Percentiles rank a stretch among this genome's conserved stretches.
Conservation (phyloP, 306 rosid species). For the Fagus crenata region DNA sequence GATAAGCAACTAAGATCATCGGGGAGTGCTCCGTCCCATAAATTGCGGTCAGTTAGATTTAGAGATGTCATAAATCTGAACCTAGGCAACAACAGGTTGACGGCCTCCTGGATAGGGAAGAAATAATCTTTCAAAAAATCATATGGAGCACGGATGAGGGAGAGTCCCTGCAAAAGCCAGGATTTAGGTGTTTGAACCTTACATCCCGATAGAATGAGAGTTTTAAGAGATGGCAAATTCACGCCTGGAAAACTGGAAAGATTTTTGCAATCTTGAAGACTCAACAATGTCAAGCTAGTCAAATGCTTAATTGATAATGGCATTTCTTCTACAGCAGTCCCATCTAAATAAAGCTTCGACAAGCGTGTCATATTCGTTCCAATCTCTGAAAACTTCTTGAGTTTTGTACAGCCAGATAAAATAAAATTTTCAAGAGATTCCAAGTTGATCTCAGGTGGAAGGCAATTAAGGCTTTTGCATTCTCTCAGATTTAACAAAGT, state of each 20-base stretch:
- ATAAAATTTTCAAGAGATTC: conserved; percentile 18
- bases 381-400: conserved; percentile 19
- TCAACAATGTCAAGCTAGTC: too few species aligned
- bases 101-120: background rate
- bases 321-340: too few species aligned
- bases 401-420: conserved; percentile 13
- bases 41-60: conserved; percentile 23
- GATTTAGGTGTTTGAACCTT: conserved; percentile 8
- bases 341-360: conserved; percentile 2
- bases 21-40: conserved; percentile 14
- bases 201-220: conserved; percentile 19
- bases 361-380: conserved; percentile 15
- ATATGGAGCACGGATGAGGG: background rate
- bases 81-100: background rate
- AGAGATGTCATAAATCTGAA: conserved; percentile 2
- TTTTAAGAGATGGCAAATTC: conserved; percentile 21
- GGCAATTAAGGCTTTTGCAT: conserved; percentile 8
- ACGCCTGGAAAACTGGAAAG: conserved; percentile 21
- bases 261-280: conserved; percentile 17
- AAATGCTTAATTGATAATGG: too few species aligned
- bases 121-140: background rate
- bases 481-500: conserved; percentile 19
- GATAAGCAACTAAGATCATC: conserved; percentile 9
- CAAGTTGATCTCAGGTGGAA: conserved; percentile 22
- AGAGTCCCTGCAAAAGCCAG: background rate